Base-by-base conservation (phyloP, 2,329 filamentous ascomycete species). In the Ilyonectria sp. region DNA sequence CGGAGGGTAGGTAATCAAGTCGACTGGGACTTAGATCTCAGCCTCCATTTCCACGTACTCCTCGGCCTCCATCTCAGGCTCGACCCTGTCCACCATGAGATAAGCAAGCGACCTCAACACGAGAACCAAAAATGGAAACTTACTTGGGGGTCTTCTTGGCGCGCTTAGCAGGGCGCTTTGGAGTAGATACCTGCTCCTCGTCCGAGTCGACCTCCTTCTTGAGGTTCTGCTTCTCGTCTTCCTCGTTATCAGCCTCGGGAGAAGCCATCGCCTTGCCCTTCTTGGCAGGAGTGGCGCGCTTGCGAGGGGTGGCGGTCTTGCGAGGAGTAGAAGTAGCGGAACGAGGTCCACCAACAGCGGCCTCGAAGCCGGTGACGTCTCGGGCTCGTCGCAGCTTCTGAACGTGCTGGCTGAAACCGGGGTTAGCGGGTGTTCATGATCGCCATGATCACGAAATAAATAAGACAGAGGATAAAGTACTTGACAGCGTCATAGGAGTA, bases 301-400 rank as follows among this genome's bases (percentile, higher is more conserved):
- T 81, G 35, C 76, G 74, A 4, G 77, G 65, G 4, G 76, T 69
- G 3, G 54, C 49, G 13, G 71, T 55, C 72, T 77, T 80, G 37
- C 68, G 71, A 57, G 74, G 76, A 21, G 77, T 75, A 2, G 60
- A 19, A 2, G 69, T 76, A 15, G 57, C 56, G 1, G 73, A 65
- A 13, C 58, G 23, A 17, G 64, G 26, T 8, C 59, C 63, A 19
- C 67, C 67, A 7, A 70, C 62, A 9, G 71, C 71, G 17, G 70
- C 73, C 35, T 75, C 50, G 21, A 78, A 69, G 8, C 62, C 73
- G 13, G 68, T 46, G 6, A 73, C 75, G n/a, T 81, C 80, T 6
- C 79, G 77, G 43, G 68, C 76, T 67, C 77, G 79, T 67, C 81
- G 81, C 4, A 86, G 78, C 70, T 85, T 86, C 69, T 84, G 82